These are phyloP conservation scores for Trypanosoma avium DNA, from an alignment of 208 protist species.

Conservation along the genomic window DNA sequence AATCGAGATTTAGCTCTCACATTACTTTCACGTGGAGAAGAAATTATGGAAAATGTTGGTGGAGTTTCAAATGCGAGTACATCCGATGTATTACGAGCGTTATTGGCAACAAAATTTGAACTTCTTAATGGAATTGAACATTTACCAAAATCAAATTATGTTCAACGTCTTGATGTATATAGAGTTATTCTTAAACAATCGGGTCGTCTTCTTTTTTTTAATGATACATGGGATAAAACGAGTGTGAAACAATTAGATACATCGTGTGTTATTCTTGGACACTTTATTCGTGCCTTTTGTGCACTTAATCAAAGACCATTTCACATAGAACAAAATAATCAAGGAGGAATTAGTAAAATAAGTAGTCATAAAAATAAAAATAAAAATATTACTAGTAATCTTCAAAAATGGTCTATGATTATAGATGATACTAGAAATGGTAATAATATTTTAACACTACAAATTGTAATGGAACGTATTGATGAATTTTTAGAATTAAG, in stretches of 20 bases:
- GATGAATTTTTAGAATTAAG: conserved; percentile 60
- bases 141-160: conserved; percentile 60
- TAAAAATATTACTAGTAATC: conserved; percentile 1
- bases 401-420: conserved; percentile 36
- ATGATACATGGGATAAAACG: conserved; percentile 65
- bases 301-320: conserved; percentile 65
- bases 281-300: conserved; percentile 82
- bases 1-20: conserved; percentile 54
- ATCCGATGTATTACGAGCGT: conserved; percentile 43
- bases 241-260: conserved; percentile 74
- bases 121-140: conserved; percentile 74
- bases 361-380: too few relatives aligned
- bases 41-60: conserved; percentile 71
- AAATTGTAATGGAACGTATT: conserved; percentile 61
- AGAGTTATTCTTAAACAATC: conserved; percentile 63
- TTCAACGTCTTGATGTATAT: conserved; percentile 48
- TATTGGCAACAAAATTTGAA: conserved; percentile 79
- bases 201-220: conserved; percentile 64
- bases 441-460: conserved; percentile 44
- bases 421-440: conserved; percentile 31
- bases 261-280: conserved; percentile 59
- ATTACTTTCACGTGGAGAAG: conserved; percentile 66
- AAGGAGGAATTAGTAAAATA: too few relatives aligned
- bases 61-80: conserved; percentile 35
- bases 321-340: conserved; percentile 31